Conservation (phyloP, 176 grass and related monocot species). For the Coix lacrymajobi region DNA sequence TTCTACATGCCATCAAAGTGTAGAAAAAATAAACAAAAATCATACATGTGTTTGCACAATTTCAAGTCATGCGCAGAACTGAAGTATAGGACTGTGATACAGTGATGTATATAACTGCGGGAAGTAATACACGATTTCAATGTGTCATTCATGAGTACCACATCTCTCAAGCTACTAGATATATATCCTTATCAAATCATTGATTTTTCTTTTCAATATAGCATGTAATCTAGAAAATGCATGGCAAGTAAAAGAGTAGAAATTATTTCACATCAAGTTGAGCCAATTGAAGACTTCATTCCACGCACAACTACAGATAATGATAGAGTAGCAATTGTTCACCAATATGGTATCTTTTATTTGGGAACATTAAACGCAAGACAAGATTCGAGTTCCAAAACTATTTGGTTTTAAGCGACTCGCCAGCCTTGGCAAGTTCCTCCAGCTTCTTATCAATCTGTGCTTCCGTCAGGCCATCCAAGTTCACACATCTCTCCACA, state of each 20-base stretch:
- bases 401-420: slow-evolving; percentile 8
- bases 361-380: not conserved
- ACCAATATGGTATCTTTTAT: slow-evolving; percentile 17
- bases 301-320: not conserved
- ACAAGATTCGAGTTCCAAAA: not conserved
- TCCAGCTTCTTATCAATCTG: slow-evolving; percentile 72
- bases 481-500: slow-evolving; percentile 59
- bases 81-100: no score
- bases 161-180: not conserved
- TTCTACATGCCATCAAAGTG: no score
- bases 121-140: not conserved
- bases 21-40: not conserved
- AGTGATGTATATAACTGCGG: not conserved
- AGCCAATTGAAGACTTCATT: not conserved
- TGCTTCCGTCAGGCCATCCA: slow-evolving; percentile 56
- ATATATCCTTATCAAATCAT: not conserved
- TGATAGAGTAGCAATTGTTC: not conserved
- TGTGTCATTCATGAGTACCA: no score
- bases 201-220: not conserved
- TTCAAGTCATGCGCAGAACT: not conserved
- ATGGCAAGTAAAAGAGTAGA: not conserved
- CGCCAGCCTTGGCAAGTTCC: slow-evolving; percentile 46
- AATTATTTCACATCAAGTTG: not conserved
- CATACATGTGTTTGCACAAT: not conserved
- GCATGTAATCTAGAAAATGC: not conserved